Percentiles rank a stretch among this genome's conserved stretches.
Evolutionary conservation across 345 rosid species (phyloP).

Genomic region (Kernera saxatilis): DNA sequence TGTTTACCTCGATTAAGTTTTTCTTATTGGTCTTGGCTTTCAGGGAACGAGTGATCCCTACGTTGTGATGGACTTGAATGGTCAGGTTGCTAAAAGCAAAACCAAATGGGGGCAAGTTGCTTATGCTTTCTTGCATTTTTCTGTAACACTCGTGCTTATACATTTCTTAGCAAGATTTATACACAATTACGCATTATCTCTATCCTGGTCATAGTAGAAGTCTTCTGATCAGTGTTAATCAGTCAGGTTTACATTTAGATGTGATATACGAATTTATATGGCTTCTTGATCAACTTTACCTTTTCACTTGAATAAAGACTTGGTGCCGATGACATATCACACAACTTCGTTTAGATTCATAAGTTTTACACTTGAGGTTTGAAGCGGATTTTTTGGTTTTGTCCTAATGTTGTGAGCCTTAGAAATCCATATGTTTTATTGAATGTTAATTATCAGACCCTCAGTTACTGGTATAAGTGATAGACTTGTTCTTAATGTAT

Average conservation of each 20-base stretch:
- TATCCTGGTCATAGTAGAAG: neutral
- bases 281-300: neutral
- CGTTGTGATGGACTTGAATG: slow-evolving; percentile 79
- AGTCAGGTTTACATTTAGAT: neutral
- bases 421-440: neutral
- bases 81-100: slow-evolving; percentile 80
- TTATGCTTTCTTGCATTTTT: neutral
- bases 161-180: neutral
- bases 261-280: neutral
- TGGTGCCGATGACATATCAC: neutral
- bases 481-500: neutral
- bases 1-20: neutral
- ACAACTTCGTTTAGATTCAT: neutral
- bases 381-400: neutral
- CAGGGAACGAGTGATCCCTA: slow-evolving; percentile 97
- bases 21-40: neutral
- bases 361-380: neutral
- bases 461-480: neutral
- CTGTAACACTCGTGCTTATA: neutral
- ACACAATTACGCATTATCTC: too few species aligned
- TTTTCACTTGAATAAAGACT: neutral
- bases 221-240: neutral
- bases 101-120: slow-evolving; percentile 36
- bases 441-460: neutral
- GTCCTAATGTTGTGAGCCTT: neutral